phyloP scores from a whole-genome alignment of 1,284 basidiomycete genomes.

The Flammula alnicola region DNA sequence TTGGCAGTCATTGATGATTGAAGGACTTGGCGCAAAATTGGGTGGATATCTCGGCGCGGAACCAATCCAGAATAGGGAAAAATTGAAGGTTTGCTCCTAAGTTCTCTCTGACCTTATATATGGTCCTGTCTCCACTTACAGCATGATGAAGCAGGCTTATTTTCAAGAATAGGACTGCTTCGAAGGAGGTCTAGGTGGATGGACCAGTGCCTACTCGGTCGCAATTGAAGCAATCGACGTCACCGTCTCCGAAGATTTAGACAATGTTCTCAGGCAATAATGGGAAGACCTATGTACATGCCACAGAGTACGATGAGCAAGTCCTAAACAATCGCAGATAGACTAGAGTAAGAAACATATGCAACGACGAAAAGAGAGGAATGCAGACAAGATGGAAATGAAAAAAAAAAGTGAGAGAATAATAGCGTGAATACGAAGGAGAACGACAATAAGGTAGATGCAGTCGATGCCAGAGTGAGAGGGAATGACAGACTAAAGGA shows the following conservation, averaged over 20 bases:
- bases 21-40: no score
- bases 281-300: conserved; percentile 25
- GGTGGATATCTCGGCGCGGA: no score
- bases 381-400: conserved; percentile 17
- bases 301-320: conserved; percentile 20
- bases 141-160: no score
- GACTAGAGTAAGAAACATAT: conserved; percentile 15
- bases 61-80: no score
- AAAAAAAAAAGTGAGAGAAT: no score
- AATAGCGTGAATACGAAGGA: conserved; percentile 12
- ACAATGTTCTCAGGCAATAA: conserved; percentile 12
- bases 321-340: conserved; percentile 23
- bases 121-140: no score
- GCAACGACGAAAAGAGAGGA: conserved; percentile 18
- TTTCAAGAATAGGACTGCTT: no score
- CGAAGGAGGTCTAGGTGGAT: no score
- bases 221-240: not conserved
- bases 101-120: no score
- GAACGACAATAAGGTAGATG: conserved; percentile 26
- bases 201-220: no score
- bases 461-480: conserved; percentile 26
- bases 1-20: no score
- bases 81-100: no score
- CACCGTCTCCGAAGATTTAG: not conserved
- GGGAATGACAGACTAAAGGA: conserved; percentile 9